phyloP scores from a whole-genome alignment of 2,329 filamentous ascomycete species.

The Clarireedia homoeocarpa region DNA sequence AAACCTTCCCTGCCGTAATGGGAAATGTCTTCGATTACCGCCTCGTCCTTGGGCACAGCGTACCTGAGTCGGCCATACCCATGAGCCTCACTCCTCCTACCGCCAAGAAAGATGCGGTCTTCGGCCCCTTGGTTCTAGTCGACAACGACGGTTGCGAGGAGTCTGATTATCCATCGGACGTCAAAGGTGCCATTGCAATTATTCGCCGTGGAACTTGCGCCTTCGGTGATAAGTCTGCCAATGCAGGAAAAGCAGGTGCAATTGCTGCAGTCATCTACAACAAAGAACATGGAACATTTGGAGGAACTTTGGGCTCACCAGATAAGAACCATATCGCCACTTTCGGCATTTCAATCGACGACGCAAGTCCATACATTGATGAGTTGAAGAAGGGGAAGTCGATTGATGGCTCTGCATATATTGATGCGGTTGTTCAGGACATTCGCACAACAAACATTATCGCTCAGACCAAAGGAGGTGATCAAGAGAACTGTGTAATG shows the following conservation, averaged over 20 bases:
- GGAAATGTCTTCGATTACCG: constrained; percentile 52
- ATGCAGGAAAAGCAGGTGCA: constrained; percentile 63
- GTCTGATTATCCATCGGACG: constrained; percentile 52
- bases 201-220: constrained; percentile 62
- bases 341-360: constrained; percentile 54
- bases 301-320: constrained; percentile 61
- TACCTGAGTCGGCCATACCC: constrained; percentile 42
- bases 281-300: constrained; percentile 41
- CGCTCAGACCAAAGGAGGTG: constrained; percentile 52
- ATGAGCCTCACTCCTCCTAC: constrained; percentile 64
- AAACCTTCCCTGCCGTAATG: constrained; percentile 55
- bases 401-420: constrained; percentile 49
- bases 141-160: constrained; percentile 54
- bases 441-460: constrained; percentile 44
- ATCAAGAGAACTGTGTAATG: constrained; percentile 57
- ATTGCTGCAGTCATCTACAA: constrained; percentile 63
- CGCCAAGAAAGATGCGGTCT: constrained; percentile 48
- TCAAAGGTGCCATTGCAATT: constrained; percentile 60
- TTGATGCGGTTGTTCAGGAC: constrained; percentile 46
- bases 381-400: constrained; percentile 43
- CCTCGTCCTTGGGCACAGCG: constrained; percentile 45
- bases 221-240: constrained; percentile 63
- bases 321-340: constrained; percentile 55
- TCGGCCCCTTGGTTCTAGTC: constrained; percentile 52
- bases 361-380: constrained; percentile 48